Percentiles rank a stretch among this genome's conserved stretches.
phyloP scores from a whole-genome alignment of 345 rosid genomes.

The Moricandia moricandioides region DNA sequence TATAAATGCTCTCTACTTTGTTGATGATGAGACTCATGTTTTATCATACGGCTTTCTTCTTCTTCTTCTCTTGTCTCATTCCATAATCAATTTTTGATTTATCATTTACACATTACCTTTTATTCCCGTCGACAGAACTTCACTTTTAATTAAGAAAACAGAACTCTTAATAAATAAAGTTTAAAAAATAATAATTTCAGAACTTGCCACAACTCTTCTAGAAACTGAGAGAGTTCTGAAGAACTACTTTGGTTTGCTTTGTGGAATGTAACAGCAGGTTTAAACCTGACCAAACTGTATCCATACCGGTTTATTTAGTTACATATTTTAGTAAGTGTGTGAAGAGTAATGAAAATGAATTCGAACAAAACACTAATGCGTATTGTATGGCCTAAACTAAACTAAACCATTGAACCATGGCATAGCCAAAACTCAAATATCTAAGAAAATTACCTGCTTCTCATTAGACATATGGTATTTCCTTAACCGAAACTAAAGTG shows the following conservation, averaged over 20 bases:
- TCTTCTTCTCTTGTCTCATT: slow-evolving; percentile 27
- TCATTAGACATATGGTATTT: background rate
- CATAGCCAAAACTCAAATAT: background rate
- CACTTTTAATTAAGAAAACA: background rate
- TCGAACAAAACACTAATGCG: background rate
- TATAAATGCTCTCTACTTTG: slow-evolving; percentile 29
- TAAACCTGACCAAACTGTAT: background rate
- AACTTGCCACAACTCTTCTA: slow-evolving; percentile 1
- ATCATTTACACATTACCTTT: slow-evolving; percentile 10
- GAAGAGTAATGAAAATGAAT: background rate
- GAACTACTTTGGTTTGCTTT: background rate
- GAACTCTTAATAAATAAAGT: background rate
- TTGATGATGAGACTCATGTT: slow-evolving; percentile 19
- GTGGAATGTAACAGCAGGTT: background rate
- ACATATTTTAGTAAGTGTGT: background rate
- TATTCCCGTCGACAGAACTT: background rate
- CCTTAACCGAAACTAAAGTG: slow-evolving; percentile 8
- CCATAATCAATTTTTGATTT: slow-evolving; percentile 14
- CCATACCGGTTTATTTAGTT: background rate
- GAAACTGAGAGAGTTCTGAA: slow-evolving; percentile 7
- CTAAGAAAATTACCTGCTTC: background rate
- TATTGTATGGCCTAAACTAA: background rate
- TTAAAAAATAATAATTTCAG: background rate
- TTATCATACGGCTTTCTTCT: slow-evolving; percentile 2
- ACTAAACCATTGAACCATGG: background rate